phyloP scores from a whole-genome alignment of 306 rosid species.

The Nissolia schottii region DNA sequence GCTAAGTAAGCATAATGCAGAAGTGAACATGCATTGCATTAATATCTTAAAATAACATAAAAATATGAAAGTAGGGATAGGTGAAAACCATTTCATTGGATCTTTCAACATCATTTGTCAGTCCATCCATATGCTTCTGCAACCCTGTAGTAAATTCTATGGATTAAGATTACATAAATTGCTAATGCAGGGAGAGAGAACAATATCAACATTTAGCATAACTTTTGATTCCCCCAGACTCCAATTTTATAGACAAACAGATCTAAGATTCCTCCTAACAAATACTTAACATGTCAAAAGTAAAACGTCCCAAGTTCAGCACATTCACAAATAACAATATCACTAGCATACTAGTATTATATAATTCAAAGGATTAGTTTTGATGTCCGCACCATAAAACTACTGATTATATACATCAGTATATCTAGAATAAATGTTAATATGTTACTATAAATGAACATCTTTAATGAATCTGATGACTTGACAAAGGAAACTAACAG shows the following conservation, averaged over 20 bases:
- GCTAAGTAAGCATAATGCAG: neutral
- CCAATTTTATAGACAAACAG: neutral
- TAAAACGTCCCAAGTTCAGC: neutral
- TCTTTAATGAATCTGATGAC: neutral
- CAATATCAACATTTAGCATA: neutral
- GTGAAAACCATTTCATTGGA: constrained; percentile 77
- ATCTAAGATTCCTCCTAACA: neutral
- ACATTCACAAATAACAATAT: neutral
- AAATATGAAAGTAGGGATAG: constrained; percentile 22
- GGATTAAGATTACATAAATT: constrained; percentile 19
- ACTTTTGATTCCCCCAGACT: neutral
- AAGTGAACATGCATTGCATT: neutral
- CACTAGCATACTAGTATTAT: neutral
- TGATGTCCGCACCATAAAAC: neutral
- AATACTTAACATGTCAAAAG: neutral
- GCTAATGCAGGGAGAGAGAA: neutral
- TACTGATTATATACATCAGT: neutral
- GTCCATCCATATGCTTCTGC: constrained; percentile 73
- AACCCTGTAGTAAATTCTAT: constrained; percentile 47
- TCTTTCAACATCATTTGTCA: constrained; percentile 89
- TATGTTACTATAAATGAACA: neutral
- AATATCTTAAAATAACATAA: neutral
- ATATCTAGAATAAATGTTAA: neutral
- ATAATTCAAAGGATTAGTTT: neutral
- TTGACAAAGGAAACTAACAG: neutral